A percentile compares a stretch with the other conserved stretches of the same genome.
Conservation (phyloP, 768 basidiomycete genomes). For the Neoboletus subvelutipes region DNA sequence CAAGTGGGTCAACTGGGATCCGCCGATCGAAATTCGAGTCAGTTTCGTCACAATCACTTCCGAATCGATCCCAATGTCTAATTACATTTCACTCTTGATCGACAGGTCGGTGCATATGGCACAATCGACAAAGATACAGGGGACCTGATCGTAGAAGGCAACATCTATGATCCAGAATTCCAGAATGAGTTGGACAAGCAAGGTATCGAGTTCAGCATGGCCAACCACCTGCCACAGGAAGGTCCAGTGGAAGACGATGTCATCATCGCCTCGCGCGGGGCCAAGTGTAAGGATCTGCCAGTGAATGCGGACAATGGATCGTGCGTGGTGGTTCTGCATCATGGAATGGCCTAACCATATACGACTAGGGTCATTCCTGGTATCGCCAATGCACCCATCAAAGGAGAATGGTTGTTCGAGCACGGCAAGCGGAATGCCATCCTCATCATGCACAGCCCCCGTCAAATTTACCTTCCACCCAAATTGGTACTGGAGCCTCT, state of each 20-base stretch:
- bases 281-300: slow-evolving; percentile 10
- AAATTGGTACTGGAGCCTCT: slow-evolving; percentile 26
- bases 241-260: slow-evolving; percentile 24
- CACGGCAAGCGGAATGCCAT: slow-evolving; percentile 29
- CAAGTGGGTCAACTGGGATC: slow-evolving; percentile 41
- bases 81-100: neutral
- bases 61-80: neutral
- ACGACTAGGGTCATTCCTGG: slow-evolving; percentile 13
- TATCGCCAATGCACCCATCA: slow-evolving; percentile 28
- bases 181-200: slow-evolving; percentile 19
- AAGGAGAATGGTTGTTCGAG: slow-evolving; percentile 33
- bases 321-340: slow-evolving; percentile 13
- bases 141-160: slow-evolving; percentile 32
- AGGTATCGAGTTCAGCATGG: slow-evolving; percentile 11
- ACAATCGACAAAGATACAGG: slow-evolving; percentile 32
- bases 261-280: slow-evolving; percentile 23
- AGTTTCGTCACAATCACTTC: neutral
- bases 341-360: neutral
- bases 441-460: slow-evolving; percentile 34
- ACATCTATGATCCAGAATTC: slow-evolving; percentile 31
- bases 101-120: slow-evolving; percentile 39
- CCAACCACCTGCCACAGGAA: slow-evolving; percentile 15
- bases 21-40: slow-evolving; percentile 27
- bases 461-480: slow-evolving; percentile 16
- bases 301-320: slow-evolving; percentile 5